Evolutionary conservation across 495 filamentous ascomycete genomes (phyloP).

Genomic region (Podospora fimiseda): DNA sequence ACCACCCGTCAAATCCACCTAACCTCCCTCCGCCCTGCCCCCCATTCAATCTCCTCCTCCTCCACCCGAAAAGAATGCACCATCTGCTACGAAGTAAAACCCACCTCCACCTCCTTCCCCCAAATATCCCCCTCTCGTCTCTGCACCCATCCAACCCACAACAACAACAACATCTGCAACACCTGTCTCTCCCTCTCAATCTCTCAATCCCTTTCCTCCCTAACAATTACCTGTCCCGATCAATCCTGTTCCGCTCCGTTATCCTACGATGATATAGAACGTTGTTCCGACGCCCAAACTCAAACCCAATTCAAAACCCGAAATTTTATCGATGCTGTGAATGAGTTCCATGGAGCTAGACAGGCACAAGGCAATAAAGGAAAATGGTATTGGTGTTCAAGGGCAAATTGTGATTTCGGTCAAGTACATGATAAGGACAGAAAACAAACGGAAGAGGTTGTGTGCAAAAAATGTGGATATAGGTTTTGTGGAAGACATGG

Average conservation of each 20-base stretch:
- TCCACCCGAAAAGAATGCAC: constrained; percentile 21
- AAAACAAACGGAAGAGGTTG: not conserved
- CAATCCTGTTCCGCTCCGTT: constrained; percentile 20
- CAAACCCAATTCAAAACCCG: too few relatives aligned
- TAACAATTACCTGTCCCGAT: constrained; percentile 23
- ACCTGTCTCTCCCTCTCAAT: constrained; percentile 25
- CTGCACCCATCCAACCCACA: constrained; percentile 29
- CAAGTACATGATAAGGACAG: not conserved
- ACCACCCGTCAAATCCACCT: constrained; percentile 3
- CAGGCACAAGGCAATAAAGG: not conserved
- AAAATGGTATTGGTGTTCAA: not conserved
- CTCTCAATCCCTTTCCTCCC: constrained; percentile 17
- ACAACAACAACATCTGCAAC: constrained; percentile 16
- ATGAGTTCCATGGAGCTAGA: too few relatives aligned
- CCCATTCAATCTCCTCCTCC: constrained; percentile 3
- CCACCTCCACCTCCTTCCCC: constrained; percentile 16
- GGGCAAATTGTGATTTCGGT: not conserved
- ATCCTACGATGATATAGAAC: constrained; percentile 21
- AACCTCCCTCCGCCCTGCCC: constrained; percentile 15
- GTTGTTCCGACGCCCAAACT: constrained; percentile 17
- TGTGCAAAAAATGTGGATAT: not conserved
- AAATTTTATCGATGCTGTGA: too few relatives aligned
- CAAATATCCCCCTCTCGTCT: constrained; percentile 13
- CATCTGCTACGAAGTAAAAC: constrained; percentile 27
- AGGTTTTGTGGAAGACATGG: not conserved